Percentiles rank a stretch among this genome's conserved stretches.
These are phyloP conservation scores for Curvularia verruculosa DNA, from an alignment of 2,329 filamentous ascomycete species.

Conservation along the genomic window DNA sequence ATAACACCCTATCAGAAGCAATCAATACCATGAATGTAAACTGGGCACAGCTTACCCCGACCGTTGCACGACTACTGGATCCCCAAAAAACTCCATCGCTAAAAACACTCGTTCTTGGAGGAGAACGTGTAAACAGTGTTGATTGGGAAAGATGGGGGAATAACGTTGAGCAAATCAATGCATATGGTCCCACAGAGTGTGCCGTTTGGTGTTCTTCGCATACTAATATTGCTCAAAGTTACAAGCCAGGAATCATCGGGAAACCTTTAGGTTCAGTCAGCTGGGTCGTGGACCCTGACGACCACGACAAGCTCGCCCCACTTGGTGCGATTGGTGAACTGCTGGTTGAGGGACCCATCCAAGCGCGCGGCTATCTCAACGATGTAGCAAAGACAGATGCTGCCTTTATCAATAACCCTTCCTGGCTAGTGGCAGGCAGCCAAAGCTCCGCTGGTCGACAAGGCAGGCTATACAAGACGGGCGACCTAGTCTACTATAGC, in stretches of 20 bases:
- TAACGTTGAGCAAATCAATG: neutral
- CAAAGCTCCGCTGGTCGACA: neutral
- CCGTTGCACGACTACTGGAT: neutral
- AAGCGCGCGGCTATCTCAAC: constrained; percentile 37
- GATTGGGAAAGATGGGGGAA: neutral
- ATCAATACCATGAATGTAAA: neutral
- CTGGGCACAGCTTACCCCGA: neutral
- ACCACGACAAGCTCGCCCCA: constrained; percentile 23
- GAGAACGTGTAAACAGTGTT: constrained; percentile 1
- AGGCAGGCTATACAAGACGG: constrained; percentile 5
- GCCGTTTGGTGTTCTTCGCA: constrained; percentile 4
- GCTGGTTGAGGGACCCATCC: constrained; percentile 60
- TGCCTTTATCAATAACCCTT: neutral
- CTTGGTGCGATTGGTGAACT: constrained; percentile 53
- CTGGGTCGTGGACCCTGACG: constrained; percentile 33
- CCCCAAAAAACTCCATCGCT: neutral
- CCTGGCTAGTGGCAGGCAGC: neutral
- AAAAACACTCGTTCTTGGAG: neutral
- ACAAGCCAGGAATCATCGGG: neutral
- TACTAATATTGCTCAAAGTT: neutral
- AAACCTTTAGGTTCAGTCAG: constrained; percentile 37
- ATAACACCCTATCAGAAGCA: neutral
- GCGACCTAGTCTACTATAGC: constrained; percentile 13
- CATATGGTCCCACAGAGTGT: constrained; percentile 30
- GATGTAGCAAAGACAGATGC: constrained; percentile 9